phyloP scores from a whole-genome alignment of 768 basidiomycete species.

The Trametopsis cervina region DNA sequence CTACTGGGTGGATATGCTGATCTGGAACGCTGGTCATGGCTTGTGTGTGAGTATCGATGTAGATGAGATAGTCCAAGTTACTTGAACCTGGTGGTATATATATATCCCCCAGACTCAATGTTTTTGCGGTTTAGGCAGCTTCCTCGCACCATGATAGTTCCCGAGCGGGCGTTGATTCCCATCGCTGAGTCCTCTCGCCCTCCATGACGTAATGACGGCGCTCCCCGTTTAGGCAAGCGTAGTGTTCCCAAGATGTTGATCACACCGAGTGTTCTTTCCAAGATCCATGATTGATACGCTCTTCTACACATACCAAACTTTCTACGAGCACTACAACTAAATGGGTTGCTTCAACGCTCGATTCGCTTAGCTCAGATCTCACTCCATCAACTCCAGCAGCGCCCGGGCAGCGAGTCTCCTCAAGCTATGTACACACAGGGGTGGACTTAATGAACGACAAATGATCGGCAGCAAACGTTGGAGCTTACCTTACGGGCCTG shows the following conservation, averaged over 20 bases:
- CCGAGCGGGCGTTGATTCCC: neutral
- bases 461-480: too few relatives aligned
- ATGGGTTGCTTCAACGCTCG: neutral
- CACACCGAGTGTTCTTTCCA: neutral
- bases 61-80: neutral
- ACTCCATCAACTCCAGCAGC: too few relatives aligned
- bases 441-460: too few relatives aligned
- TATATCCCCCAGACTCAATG: neutral
- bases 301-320: neutral
- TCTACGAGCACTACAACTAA: neutral
- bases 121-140: neutral
- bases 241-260: neutral
- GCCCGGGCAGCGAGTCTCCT: too few relatives aligned
- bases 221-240: neutral
- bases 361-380: too few relatives aligned
- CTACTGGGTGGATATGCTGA: slow-evolving; percentile 47
- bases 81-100: neutral
- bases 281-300: neutral
- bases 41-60: neutral
- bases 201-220: neutral
- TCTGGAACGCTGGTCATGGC: slow-evolving; percentile 28
- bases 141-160: too few relatives aligned
- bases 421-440: too few relatives aligned
- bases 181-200: neutral
- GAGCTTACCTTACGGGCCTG: too few relatives aligned